Conservation (phyloP, 345 rosid species). For the Punica granatum region DNA sequence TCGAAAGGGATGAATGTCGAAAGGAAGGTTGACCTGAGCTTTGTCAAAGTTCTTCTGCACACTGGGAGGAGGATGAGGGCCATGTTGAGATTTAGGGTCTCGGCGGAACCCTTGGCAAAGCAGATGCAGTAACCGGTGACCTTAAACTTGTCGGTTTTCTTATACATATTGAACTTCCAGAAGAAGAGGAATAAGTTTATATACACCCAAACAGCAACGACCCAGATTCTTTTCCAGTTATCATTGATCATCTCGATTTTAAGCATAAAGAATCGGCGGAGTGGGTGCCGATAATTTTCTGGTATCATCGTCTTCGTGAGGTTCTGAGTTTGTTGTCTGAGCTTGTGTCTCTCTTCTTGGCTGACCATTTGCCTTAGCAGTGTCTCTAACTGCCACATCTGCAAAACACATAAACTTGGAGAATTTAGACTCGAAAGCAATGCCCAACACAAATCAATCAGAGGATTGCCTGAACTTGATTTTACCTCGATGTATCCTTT, state of each 20-base stretch:
- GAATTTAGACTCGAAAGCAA: not conserved
- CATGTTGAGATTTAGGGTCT: conserved; percentile 74
- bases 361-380: conserved; percentile 63
- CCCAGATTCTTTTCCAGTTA: conserved; percentile 67
- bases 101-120: conserved; percentile 77
- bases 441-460: not conserved
- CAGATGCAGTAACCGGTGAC: conserved; percentile 74
- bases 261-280: conserved; percentile 30
- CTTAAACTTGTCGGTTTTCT: conserved; percentile 25
- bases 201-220: conserved; percentile 35
- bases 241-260: conserved; percentile 41
- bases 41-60: conserved; percentile 67
- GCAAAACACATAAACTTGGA: conserved; percentile 2
- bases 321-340: conserved; percentile 15
- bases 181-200: conserved; percentile 42
- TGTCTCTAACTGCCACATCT: conserved; percentile 89
- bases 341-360: conserved; percentile 16
- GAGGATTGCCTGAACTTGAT: not conserved
- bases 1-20: conserved; percentile 57
- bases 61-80: conserved; percentile 76
- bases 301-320: conserved; percentile 82
- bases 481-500: conserved; percentile 81
- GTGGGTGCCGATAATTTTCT: conserved; percentile 46
- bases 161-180: conserved; percentile 44
- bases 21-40: conserved; percentile 61